Evolutionary conservation across 441 rosid genomes (phyloP).

Genomic region (Eruca vesicaria): DNA sequence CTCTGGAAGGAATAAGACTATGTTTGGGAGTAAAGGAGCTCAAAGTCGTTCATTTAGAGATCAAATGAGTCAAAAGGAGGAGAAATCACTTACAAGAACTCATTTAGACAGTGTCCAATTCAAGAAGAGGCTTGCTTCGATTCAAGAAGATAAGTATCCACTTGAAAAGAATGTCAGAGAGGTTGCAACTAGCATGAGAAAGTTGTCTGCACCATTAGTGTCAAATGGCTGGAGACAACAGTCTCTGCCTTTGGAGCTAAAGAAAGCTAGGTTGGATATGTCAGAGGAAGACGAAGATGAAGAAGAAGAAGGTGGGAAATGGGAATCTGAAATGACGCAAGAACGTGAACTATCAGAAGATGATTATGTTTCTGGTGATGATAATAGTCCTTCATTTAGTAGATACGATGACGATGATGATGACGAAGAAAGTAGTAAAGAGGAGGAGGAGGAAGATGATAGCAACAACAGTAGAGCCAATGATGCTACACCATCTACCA

Average conservation of each 20-base stretch:
- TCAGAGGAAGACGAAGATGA: slow-evolving; percentile 40
- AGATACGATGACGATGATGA: slow-evolving; percentile 23
- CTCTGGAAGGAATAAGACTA: slow-evolving; percentile 34
- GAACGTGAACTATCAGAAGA: neutral
- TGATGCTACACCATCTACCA: slow-evolving; percentile 41
- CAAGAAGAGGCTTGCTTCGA: slow-evolving; percentile 29
- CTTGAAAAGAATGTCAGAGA: slow-evolving; percentile 19
- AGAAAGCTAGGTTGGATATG: slow-evolving; percentile 33
- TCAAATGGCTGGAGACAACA: slow-evolving; percentile 34
- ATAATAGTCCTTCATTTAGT: slow-evolving; percentile 36
- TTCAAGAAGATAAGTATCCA: slow-evolving; percentile 28
- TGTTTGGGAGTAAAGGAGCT: slow-evolving; percentile 44
- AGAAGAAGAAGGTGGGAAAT: slow-evolving; percentile 33
- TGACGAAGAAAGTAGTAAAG: slow-evolving; percentile 34
- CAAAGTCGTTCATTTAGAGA: slow-evolving; percentile 40
- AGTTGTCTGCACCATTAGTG: slow-evolving; percentile 27
- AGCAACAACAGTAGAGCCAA: slow-evolving; percentile 25
- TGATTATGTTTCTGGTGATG: slow-evolving; percentile 19
- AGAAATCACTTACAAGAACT: neutral
- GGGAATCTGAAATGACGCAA: neutral
- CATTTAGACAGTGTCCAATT: too few species aligned
- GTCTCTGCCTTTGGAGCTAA: slow-evolving; percentile 30
- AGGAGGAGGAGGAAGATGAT: slow-evolving; percentile 1
- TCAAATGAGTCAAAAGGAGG: slow-evolving; percentile 31
- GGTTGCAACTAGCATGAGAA: slow-evolving; percentile 27